Base-by-base conservation (phyloP, 768 basidiomycete genomes). In the Strobilomyces echinocephalus region DNA sequence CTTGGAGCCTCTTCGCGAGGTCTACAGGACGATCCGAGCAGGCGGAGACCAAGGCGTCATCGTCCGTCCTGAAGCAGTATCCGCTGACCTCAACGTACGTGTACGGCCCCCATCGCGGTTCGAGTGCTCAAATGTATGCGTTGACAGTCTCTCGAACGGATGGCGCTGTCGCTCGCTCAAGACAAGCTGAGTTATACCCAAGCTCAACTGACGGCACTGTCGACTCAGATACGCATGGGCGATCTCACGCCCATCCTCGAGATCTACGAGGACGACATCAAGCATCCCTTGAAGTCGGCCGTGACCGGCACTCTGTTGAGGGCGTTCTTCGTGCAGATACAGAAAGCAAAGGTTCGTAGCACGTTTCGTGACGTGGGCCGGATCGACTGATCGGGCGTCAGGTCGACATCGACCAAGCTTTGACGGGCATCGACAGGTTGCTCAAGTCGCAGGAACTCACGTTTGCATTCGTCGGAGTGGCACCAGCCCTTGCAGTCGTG, bases 381-480 rank as follows among this genome's bases (percentile, higher is more conserved):
- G 2, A 28, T 44, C 30, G 41, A 33, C 49, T 52, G 51, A 48
- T 35, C 20, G 35, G 24, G 46, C 26, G 35, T 11, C 59, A 93
- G 90, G 91, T 95, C 54, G 95, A 97, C 69, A 83, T 97, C 49
- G 90, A 95, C 57, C 84, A 95, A 69, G 87, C 94, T 0, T 75
- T 97, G 39, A 76, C 84, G 9, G 95, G 95, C 7, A 94, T 98
- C 59, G 95, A 97, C 69, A 92, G 88, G 64, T 75, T 98, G 50
- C 83, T 98, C 58, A 91, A 87, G 60, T 95, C 91, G 1, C 94
- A 97, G 71, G 91, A 95, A 65, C 76, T 97, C 41, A 97, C 93
- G 1, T 99, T 99, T 62, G 95, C 90, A 6, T 97, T 97, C 63
- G 93, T 97, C 55, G 95, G 95, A 59, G 87, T 98, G 15, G 94